Conservation (phyloP, 257 asterid genomes). For the Solanum habrochaites region DNA sequence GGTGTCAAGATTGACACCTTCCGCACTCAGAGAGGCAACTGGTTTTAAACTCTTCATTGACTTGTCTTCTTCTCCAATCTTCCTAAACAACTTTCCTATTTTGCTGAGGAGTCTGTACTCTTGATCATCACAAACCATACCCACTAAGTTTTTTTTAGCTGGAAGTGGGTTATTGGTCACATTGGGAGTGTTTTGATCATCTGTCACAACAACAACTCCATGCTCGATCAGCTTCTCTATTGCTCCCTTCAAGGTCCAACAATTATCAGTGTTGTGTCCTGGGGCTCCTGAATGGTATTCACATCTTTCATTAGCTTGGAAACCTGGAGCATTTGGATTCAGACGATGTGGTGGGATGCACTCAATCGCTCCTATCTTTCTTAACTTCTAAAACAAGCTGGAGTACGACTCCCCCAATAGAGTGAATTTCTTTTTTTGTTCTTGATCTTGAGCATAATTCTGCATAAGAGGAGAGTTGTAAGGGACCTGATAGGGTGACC, state of each 20-base stretch:
- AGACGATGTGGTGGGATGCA: neutral
- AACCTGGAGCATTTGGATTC: neutral
- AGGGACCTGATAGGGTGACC: neutral
- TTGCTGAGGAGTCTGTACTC: too few relatives aligned
- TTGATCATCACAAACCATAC: too few relatives aligned
- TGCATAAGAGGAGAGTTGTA: accelerated
- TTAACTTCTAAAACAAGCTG: neutral
- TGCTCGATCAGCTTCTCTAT: neutral
- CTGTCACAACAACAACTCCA: neutral
- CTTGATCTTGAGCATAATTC: neutral
- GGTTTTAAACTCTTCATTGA: too few relatives aligned
- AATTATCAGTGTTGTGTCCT: neutral
- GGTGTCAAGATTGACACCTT: too few relatives aligned
- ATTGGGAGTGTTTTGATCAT: neutral
- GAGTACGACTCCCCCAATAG: neutral
- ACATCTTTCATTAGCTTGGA: neutral
- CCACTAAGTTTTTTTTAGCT: too few relatives aligned
- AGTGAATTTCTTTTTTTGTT: neutral
- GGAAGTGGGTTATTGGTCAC: too few relatives aligned
- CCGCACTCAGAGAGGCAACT: too few relatives aligned
- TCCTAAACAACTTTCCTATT: too few relatives aligned
- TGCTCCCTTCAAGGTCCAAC: neutral
- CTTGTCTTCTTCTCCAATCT: too few relatives aligned
- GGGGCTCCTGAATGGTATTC: neutral
- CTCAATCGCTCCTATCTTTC: neutral